Conservation (phyloP, 129 eudicot genomes). For the Rutidosis leptorrhynchoides region DNA sequence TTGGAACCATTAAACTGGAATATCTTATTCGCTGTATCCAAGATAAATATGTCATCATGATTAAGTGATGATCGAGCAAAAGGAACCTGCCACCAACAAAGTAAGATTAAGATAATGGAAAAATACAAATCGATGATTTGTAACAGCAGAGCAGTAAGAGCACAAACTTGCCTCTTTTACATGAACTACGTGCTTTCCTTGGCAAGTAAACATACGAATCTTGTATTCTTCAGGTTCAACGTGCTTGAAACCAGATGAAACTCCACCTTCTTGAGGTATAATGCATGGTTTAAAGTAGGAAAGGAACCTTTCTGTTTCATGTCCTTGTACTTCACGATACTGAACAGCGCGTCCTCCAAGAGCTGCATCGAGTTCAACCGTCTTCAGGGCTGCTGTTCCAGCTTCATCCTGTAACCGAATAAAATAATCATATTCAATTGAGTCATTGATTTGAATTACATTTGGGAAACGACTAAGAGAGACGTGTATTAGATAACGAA, state of each 20-base stretch:
- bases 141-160: constrained; percentile 20
- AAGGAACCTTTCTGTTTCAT: constrained; percentile 91
- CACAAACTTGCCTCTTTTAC: constrained; percentile 78
- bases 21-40: constrained; percentile 82
- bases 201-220: constrained; percentile 65
- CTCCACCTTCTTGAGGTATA: constrained; percentile 94
- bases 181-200: constrained; percentile 89
- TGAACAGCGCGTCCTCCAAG: constrained; percentile 98
- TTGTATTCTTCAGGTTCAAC: constrained; percentile 67
- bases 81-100: constrained; percentile 51
- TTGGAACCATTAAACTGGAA: constrained; percentile 93
- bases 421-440: not conserved
- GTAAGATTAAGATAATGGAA: not conserved
- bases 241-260: constrained; percentile 83
- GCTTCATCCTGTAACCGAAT: constrained; percentile 54
- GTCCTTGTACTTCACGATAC: constrained; percentile 97
- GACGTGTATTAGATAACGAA: not conserved
- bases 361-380: constrained; percentile 92
- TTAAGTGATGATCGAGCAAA: constrained; percentile 88
- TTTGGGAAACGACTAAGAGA: constrained; percentile 5
- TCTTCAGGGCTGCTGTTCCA: constrained; percentile 62
- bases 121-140: constrained; percentile 16
- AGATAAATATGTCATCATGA: constrained; percentile 88
- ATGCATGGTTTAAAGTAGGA: constrained; percentile 97
- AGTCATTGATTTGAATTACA: not conserved